Conservation (phyloP, 495 filamentous ascomycete species). For the Aspergillus taichungensis region DNA sequence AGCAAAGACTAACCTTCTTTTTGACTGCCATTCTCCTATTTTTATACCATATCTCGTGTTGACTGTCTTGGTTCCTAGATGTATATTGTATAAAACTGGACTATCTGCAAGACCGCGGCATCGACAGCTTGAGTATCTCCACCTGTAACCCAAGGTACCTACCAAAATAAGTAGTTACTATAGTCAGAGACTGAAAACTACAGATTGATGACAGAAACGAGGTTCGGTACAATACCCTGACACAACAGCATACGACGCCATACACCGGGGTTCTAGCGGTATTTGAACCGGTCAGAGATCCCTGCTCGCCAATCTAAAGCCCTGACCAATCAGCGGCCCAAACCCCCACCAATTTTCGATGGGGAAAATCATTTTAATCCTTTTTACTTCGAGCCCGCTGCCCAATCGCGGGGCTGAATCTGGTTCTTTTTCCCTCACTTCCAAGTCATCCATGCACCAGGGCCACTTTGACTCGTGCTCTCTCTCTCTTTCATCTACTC, state of each 20-base stretch:
- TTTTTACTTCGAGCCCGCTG: slow-evolving; percentile 2
- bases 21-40: slow-evolving; percentile 1
- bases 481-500: background rate
- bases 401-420: slow-evolving; percentile 6
- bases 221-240: slow-evolving; percentile 14
- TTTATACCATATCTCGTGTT: background rate
- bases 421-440: slow-evolving; percentile 3
- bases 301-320: slow-evolving; percentile 12
- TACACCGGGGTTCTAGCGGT: slow-evolving; percentile 6
- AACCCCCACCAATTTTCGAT: slow-evolving; percentile 11
- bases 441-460: background rate
- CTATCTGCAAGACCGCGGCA: too few relatives aligned
- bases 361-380: slow-evolving; percentile 6
- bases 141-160: too few relatives aligned
- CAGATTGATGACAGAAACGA: slow-evolving; percentile 3
- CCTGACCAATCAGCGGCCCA: slow-evolving; percentile 7
- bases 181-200: too few relatives aligned
- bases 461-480: background rate
- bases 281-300: slow-evolving; percentile 11
- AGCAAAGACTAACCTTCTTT: slow-evolving; percentile 1
- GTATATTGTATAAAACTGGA: too few relatives aligned
- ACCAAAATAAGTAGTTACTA: too few relatives aligned
- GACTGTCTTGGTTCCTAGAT: background rate
- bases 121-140: too few relatives aligned
- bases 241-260: slow-evolving; percentile 6